Evolutionary conservation across 768 basidiomycete species (phyloP).

Genomic region (Coprinellus aureogranulatus): DNA sequence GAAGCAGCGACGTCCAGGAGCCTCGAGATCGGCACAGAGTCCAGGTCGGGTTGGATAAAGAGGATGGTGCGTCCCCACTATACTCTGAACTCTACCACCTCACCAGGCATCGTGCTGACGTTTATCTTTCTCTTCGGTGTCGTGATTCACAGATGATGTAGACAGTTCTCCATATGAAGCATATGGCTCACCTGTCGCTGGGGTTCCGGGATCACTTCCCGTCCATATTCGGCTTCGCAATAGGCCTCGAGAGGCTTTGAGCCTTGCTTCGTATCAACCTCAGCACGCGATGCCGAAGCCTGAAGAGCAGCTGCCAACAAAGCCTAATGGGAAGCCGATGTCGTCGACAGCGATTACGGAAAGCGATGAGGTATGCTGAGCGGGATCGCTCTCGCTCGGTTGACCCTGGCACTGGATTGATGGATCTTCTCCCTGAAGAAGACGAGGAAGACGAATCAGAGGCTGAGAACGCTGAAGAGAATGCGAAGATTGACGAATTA

Average conservation of each 20-base stretch:
- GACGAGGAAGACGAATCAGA: slow-evolving; percentile 48
- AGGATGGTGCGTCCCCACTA: not conserved
- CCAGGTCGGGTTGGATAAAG: not conserved
- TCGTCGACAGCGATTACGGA: slow-evolving; percentile 55
- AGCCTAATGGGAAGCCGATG: slow-evolving; percentile 27
- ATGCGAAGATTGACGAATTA: slow-evolving; percentile 3
- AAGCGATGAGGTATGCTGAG: slow-evolving; percentile 62
- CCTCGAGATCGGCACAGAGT: not conserved
- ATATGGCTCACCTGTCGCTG: slow-evolving; percentile 14
- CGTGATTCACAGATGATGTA: not conserved
- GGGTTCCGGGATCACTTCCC: slow-evolving; percentile 58
- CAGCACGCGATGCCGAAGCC: slow-evolving; percentile 40
- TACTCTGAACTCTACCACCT: not conserved
- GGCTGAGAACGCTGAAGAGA: slow-evolving; percentile 29
- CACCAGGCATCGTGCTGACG: not conserved
- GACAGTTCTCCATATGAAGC: not conserved
- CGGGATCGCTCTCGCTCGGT: slow-evolving; percentile 62
- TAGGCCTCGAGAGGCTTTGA: slow-evolving; percentile 38
- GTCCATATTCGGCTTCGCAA: slow-evolving; percentile 50
- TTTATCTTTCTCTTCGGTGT: slow-evolving; percentile 2
- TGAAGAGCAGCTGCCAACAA: slow-evolving; percentile 21
- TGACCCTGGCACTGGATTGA: slow-evolving; percentile 65
- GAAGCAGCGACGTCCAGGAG: not conserved
- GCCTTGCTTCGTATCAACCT: slow-evolving; percentile 58
- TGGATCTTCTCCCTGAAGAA: slow-evolving; percentile 53